Conservation (phyloP, 805 yeast species). For the Starmera quercuum region DNA sequence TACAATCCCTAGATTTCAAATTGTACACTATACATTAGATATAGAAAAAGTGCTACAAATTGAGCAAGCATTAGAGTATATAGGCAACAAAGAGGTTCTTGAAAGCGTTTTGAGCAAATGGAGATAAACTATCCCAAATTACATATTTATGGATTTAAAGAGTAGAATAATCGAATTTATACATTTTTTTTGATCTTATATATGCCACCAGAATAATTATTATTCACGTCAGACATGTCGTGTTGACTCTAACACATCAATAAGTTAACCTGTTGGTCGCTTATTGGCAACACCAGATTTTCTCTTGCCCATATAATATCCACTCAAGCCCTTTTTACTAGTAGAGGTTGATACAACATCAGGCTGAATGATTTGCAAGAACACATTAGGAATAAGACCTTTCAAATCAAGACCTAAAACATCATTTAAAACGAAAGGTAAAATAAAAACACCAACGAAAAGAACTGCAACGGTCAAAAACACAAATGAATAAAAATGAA, state of each 20-base stretch:
- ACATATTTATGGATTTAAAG: too few relatives aligned
- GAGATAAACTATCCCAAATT: too few relatives aligned
- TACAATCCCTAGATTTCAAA: slow-evolving; percentile 14
- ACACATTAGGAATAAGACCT: slow-evolving; percentile 30
- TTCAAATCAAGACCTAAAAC: slow-evolving; percentile 32
- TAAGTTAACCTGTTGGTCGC: too few relatives aligned
- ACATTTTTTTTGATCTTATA: too few relatives aligned
- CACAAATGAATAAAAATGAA: slow-evolving; percentile 26
- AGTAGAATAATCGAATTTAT: too few relatives aligned
- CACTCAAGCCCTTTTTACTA: slow-evolving; percentile 14
- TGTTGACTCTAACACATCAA: too few relatives aligned
- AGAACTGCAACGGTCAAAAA: slow-evolving; percentile 24
- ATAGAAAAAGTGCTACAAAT: not conserved
- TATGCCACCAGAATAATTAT: too few relatives aligned
- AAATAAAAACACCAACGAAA: slow-evolving; percentile 26
- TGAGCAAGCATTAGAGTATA: not conserved
- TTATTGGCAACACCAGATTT: too few relatives aligned
- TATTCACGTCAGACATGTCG: too few relatives aligned
- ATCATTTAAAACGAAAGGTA: slow-evolving; percentile 31
- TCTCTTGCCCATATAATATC: slow-evolving; percentile 7
- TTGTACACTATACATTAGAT: not conserved
- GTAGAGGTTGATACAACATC: slow-evolving; percentile 12
- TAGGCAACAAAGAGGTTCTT: too few relatives aligned
- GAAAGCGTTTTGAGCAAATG: too few relatives aligned
- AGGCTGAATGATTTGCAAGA: slow-evolving; percentile 34